Conservation (phyloP, 176 grass and related monocot genomes). For the Avena sativa region DNA sequence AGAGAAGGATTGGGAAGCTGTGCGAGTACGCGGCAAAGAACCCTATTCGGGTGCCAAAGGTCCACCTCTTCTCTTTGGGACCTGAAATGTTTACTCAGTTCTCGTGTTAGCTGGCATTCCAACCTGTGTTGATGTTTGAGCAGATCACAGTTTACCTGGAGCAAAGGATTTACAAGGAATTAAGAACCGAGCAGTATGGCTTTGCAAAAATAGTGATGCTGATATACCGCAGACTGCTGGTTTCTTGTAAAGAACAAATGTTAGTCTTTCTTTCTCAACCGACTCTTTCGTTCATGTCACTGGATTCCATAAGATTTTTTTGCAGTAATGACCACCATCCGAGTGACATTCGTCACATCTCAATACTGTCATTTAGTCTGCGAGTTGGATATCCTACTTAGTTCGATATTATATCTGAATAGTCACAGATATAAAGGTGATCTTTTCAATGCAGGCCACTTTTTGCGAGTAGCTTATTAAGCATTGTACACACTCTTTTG, state of each 20-base stretch:
- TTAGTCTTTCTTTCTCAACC: constrained; percentile 50
- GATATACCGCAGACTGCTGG: constrained; percentile 89
- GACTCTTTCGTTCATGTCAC: neutral
- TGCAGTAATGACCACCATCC: constrained; percentile 3
- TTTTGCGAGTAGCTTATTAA: constrained; percentile 92
- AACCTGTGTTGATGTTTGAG: constrained; percentile 42
- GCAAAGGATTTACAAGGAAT: constrained; percentile 93
- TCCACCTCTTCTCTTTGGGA: neutral
- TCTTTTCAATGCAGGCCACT: constrained; percentile 76
- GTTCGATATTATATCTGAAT: constrained; percentile 38
- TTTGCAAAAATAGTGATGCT: constrained; percentile 87
- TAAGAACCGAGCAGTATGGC: constrained; percentile 84
- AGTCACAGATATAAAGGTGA: constrained; percentile 11
- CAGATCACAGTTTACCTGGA: constrained; percentile 95
- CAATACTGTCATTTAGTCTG: constrained; percentile 36
- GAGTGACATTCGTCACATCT: constrained; percentile 17
- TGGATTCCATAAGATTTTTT: constrained; percentile 18
- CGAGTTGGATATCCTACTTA: constrained; percentile 1
- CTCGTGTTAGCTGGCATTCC: constrained; percentile 6
- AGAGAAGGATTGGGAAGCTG: constrained; percentile 82
- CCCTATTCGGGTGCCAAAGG: constrained; percentile 86
- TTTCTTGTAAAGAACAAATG: constrained; percentile 96
- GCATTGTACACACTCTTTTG: constrained; percentile 87
- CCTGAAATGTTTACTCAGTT: neutral
- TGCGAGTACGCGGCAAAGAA: constrained; percentile 86